phyloP scores from a whole-genome alignment of 768 basidiomycete genomes.

The Scleroderma citrinum region DNA sequence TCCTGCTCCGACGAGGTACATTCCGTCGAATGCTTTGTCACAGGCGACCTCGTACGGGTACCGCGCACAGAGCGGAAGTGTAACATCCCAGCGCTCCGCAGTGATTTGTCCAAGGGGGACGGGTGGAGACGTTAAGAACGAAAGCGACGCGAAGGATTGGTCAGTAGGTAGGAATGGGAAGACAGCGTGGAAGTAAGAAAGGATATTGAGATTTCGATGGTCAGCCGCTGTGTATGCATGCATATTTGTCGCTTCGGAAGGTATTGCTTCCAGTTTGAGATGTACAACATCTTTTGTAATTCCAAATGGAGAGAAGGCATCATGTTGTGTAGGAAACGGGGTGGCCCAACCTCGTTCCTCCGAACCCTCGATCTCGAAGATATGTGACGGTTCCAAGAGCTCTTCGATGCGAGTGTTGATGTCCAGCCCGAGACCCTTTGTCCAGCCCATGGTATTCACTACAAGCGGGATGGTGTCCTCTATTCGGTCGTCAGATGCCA shows the following conservation, averaged over 20 bases:
- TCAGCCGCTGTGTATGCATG: slow-evolving; percentile 49
- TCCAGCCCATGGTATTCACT: slow-evolving; percentile 97
- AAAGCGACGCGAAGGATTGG: slow-evolving; percentile 9
- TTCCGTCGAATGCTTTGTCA: slow-evolving; percentile 47
- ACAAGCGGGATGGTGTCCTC: slow-evolving; percentile 69
- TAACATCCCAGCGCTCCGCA: slow-evolving; percentile 58
- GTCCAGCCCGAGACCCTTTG: slow-evolving; percentile 87
- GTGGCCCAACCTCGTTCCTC: slow-evolving; percentile 21
- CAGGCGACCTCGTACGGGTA: slow-evolving; percentile 71
- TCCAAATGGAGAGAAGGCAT: background rate
- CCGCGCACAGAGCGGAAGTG: slow-evolving; percentile 58
- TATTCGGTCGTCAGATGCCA: slow-evolving; percentile 32
- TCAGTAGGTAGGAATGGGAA: slow-evolving; percentile 29
- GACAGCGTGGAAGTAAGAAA: slow-evolving; percentile 72
- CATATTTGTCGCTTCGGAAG: slow-evolving; percentile 25
- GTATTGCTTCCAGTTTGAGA: slow-evolving; percentile 37
- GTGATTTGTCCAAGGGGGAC: slow-evolving; percentile 27
- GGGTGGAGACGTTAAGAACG: background rate
- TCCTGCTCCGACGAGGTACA: slow-evolving; percentile 69
- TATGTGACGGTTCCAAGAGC: slow-evolving; percentile 46
- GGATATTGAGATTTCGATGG: slow-evolving; percentile 57
- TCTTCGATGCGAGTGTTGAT: slow-evolving; percentile 66
- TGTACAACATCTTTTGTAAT: background rate
- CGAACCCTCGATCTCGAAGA: slow-evolving; percentile 16
- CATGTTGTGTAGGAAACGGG: slow-evolving; percentile 4